Evolutionary conservation across 805 yeast genomes (phyloP), one percentile per base, ranked within the genome.

Genomic region (Cyberlindnera galapagoensis): DNA sequence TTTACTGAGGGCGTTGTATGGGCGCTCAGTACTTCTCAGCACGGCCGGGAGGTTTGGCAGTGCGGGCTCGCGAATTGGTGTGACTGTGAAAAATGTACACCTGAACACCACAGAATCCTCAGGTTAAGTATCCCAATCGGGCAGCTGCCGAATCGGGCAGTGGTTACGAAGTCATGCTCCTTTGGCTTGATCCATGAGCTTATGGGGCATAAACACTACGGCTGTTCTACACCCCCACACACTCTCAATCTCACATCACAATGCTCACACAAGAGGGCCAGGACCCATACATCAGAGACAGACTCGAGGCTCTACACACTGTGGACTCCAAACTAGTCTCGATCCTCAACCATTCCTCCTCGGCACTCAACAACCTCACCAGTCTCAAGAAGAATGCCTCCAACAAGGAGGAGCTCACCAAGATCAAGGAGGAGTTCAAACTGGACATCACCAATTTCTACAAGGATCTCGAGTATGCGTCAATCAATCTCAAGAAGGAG

Each of bases 401-500:
- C 16, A 34, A 51, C 34, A 20, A 31, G 5, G 38, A 45, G 3
- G 31, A 57, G 39, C 31, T 41, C 13, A 52, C 48, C 2, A 34
- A 46, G 15, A 44, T 57, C 11, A 62, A 65, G 36, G 50, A 57
- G 5, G 56, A 57, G 20, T 74, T 80, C 39, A 49, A 63, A 18
- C 34, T 42, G 1, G 68, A 72, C 20, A 62, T 76, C 3, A 55
- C 61, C 21, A 45, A 57, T 12, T 76, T 79, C 35, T 77, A 76
- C 49, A 56, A 54, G 7, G 67, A 71, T 27, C 54, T 83, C 4
- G 76, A 81, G 47, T 63, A 58, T 21, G 67, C 81, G 5, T 75
- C 87, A 3, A 67, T 72, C 11, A 65, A 65, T 27, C 54, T 83
- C 21, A 62, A 87, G n/a, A 65, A 69, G 29, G 94, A 83, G 46